phyloP scores from a whole-genome alignment of 2,329 filamentous ascomycete species.

The Trichoderma sp. region DNA sequence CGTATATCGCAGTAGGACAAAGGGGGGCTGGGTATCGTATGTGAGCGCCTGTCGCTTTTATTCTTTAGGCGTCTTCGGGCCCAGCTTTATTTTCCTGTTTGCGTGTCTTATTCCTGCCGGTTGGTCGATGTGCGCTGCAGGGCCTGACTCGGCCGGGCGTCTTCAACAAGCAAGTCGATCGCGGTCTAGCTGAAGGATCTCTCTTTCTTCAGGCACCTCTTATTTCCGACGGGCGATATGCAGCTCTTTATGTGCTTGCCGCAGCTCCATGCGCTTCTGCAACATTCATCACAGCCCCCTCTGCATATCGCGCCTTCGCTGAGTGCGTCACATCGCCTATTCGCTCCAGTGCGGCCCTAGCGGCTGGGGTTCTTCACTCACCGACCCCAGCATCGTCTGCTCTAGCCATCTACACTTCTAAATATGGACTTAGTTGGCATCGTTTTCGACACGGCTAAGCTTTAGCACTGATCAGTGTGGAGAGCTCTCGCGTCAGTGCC shows the following conservation, averaged over 20 bases:
- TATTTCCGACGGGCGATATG: conserved; percentile 7
- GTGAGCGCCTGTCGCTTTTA: neutral
- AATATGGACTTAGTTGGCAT: conserved; percentile 11
- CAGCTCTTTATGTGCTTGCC: conserved; percentile 18
- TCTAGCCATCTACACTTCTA: conserved; percentile 14
- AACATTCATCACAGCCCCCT: conserved; percentile 14
- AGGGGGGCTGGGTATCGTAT: neutral
- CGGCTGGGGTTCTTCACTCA: neutral
- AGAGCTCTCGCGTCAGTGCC: conserved; percentile 16
- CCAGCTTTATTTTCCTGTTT: neutral
- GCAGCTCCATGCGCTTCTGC: neutral
- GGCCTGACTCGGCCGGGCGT: neutral
- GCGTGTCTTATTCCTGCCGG: neutral
- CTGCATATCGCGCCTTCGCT: conserved; percentile 14
- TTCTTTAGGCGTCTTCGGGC: neutral
- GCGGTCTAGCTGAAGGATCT: conserved; percentile 8
- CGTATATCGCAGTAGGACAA: neutral
- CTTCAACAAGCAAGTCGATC: conserved; percentile 20
- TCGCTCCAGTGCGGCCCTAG: conserved; percentile 17
- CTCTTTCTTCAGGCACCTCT: conserved; percentile 11
- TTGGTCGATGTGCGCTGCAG: neutral
- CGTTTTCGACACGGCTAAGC: neutral
- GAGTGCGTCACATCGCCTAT: conserved; percentile 20
- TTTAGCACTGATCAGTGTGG: conserved; percentile 23
- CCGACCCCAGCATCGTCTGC: neutral